Conservation (phyloP, 1,139 yeast species). For the Pichiaceae sp. region DNA sequence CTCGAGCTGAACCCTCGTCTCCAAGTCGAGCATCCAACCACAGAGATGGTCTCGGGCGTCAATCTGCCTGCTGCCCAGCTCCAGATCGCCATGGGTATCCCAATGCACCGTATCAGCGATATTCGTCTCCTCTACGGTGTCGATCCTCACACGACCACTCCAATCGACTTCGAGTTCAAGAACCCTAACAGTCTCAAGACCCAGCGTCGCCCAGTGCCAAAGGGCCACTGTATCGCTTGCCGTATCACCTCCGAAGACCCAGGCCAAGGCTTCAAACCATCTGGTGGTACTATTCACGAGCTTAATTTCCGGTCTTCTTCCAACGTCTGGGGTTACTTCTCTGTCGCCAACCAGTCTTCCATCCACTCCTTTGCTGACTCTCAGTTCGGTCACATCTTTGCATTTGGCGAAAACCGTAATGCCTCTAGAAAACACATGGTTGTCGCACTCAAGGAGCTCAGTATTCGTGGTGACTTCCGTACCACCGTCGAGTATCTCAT, state of each 20-base stretch:
- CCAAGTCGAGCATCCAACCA: conserved; percentile 99
- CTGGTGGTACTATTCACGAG: conserved; percentile 94
- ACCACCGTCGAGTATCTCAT: conserved; percentile 96
- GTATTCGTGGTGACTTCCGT: conserved; percentile 96
- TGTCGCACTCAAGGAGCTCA: conserved; percentile 91
- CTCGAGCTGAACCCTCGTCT: conserved; percentile 94
- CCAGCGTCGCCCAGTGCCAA: conserved; percentile 90
- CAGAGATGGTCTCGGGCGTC: conserved; percentile 98
- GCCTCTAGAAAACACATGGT: conserved; percentile 98
- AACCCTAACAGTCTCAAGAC: conserved; percentile 60
- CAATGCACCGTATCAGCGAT: conserved; percentile 89
- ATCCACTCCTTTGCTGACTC: conserved; percentile 97
- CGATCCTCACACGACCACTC: conserved; percentile 87
- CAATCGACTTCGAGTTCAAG: conserved; percentile 84
- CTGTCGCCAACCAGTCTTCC: conserved; percentile 93
- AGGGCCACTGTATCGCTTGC: conserved; percentile 98
- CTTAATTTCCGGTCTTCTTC: conserved; percentile 94
- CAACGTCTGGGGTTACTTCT: conserved; percentile 98
- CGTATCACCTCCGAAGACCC: conserved; percentile 99
- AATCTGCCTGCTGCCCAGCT: conserved; percentile 97
- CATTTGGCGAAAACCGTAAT: conserved; percentile 97
- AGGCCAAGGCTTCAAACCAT: conserved; percentile 97
- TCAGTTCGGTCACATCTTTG: conserved; percentile 97
- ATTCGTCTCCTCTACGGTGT: conserved; percentile 90
- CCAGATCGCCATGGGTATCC: conserved; percentile 98